phyloP scores from a whole-genome alignment of 345 rosid species.

The Brassica napus region DNA sequence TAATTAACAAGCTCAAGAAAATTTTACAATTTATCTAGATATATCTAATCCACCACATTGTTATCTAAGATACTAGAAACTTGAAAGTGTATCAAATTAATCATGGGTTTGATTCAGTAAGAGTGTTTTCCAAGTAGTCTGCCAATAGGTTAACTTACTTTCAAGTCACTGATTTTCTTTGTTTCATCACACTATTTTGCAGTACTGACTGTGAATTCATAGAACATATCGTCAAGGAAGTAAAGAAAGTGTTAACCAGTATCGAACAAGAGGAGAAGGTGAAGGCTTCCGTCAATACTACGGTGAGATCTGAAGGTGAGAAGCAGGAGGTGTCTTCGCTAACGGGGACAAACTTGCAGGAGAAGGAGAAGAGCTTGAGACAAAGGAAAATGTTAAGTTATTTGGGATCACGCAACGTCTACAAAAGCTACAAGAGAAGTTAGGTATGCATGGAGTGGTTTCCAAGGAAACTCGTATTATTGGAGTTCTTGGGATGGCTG shows the following conservation, averaged over 20 bases:
- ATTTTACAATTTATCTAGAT: not conserved
- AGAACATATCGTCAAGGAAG: constrained; percentile 1
- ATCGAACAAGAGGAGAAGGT: not conserved
- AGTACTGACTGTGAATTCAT: not conserved
- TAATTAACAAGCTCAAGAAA: not conserved
- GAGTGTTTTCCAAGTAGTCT: not conserved
- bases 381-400: not conserved
- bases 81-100: not conserved
- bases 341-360: not conserved
- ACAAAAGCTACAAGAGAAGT: not conserved
- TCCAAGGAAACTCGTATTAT: not conserved
- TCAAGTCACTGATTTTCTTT: not conserved
- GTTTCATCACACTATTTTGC: not conserved
- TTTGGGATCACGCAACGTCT: not conserved
- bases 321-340: not conserved
- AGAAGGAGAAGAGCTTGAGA: not conserved
- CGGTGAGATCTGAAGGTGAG: not conserved
- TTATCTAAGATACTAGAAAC: not conserved
- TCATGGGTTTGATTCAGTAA: not conserved
- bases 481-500: constrained; percentile 1
- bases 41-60: not conserved
- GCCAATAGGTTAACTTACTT: not conserved
- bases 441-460: not conserved
- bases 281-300: not conserved
- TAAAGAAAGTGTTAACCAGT: not conserved